Base-by-base conservation (phyloP, 2,329 filamentous ascomycete genomes). In the Graphilbum sp. region DNA sequence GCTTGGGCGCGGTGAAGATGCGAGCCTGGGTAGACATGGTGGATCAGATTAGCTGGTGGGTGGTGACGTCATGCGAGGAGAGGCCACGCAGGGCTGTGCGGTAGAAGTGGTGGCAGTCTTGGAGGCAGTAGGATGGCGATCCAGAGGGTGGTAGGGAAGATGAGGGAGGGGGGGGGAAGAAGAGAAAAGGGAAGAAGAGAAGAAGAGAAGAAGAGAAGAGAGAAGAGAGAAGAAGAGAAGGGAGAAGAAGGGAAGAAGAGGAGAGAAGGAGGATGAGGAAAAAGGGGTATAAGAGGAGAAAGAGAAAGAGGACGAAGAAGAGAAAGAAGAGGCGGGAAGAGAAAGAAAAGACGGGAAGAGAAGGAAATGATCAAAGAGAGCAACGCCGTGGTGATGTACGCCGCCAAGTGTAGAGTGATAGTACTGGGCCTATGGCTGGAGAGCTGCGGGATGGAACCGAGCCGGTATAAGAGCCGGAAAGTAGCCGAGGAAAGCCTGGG, bases 41-140 rank as follows among this genome's bases (percentile, higher is more conserved):
- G 57, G 58, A 29, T 5, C 6, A 29, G 27, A 29, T 70, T 54
- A 71, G 66, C 51, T 50, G 51, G 44, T 13, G 24, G 18, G 9
- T 17, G 9, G 16, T 13, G 15, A 17, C 50, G 48, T 46, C 65
- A 84, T 59, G 68, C 70, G 64, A 84, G 85, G 39, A 84, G 64
- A 49, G 80, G 77, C 47, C 79, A 84, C 82, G 83, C 62, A 93
- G 64, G 54, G 83, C 81, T 59, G 79, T 90, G 66, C 83, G 83
- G 66, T 83, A 90, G 63, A 93, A 92, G 62, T 92, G 92, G 57
- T 90, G 84, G 53, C 82, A 92, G 60, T 92, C 80, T 67, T 90
- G 79, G 41, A 83, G 66, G 60, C 67, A 92, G 59, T 84, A 88
- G 51, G 69, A 60, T 66, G 81, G 81, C 83, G 92, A 92, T 63